Evolutionary conservation across 768 basidiomycete species (phyloP).

Genomic region (Hygrophoropsis aurantiaca): DNA sequence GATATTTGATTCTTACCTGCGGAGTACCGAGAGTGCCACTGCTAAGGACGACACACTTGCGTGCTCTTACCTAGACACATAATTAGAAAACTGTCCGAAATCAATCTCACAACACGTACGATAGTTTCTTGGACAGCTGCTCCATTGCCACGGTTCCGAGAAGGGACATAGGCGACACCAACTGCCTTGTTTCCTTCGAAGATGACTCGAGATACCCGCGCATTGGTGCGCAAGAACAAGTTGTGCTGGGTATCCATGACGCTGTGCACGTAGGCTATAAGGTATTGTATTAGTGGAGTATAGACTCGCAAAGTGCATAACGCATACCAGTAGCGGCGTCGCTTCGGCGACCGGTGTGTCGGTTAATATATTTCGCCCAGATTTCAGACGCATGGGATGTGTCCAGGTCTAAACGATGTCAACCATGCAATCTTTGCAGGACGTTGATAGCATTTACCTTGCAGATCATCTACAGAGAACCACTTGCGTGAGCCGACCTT

Average conservation of each 20-base stretch:
- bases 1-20: slow-evolving; percentile 28
- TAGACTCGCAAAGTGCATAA: neutral
- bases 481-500: neutral
- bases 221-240: slow-evolving; percentile 64
- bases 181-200: slow-evolving; percentile 74
- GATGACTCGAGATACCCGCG: slow-evolving; percentile 67
- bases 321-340: slow-evolving; percentile 64
- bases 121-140: slow-evolving; percentile 59
- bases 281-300: neutral
- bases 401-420: slow-evolving; percentile 43
- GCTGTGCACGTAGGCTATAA: slow-evolving; percentile 62
- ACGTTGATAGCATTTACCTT: slow-evolving; percentile 33
- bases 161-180: slow-evolving; percentile 67
- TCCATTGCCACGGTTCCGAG: slow-evolving; percentile 55
- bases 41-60: slow-evolving; percentile 66
- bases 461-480: slow-evolving; percentile 53
- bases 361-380: slow-evolving; percentile 78
- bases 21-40: slow-evolving; percentile 70
- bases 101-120: slow-evolving; percentile 22
- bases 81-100: slow-evolving; percentile 1
- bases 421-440: neutral
- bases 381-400: slow-evolving; percentile 66
- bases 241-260: slow-evolving; percentile 70
- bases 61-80: slow-evolving; percentile 42
- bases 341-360: slow-evolving; percentile 68